These are phyloP conservation scores for Fusarium sp. DNA, from an alignment of 2,329 filamentous ascomycete species.

Conservation along the genomic window DNA sequence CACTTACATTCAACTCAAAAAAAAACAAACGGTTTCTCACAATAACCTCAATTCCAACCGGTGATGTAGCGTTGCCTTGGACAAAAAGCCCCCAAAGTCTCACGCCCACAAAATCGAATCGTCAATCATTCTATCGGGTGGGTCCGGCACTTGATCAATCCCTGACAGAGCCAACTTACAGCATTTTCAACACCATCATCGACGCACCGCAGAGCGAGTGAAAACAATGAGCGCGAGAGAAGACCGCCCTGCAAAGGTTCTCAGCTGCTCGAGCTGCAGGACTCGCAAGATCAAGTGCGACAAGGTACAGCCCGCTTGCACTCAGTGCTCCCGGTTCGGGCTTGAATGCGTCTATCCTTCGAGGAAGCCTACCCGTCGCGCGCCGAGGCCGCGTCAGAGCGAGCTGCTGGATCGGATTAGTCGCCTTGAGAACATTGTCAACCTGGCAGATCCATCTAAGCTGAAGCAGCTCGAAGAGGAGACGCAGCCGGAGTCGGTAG, in stretches of 20 bases:
- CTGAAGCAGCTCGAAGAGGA: slow-evolving; percentile 42
- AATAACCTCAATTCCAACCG: not conserved
- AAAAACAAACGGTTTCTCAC: not conserved
- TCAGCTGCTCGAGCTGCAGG: slow-evolving; percentile 71
- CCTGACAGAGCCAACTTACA: slow-evolving; percentile 18
- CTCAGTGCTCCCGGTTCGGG: slow-evolving; percentile 61
- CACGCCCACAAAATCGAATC: slow-evolving; percentile 28
- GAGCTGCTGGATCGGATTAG: slow-evolving; percentile 58
- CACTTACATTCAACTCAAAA: not conserved
- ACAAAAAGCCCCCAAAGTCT: slow-evolving; percentile 1
- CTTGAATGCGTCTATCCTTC: slow-evolving; percentile 61
- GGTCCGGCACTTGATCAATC: slow-evolving; percentile 20
- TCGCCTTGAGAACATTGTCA: slow-evolving; percentile 59
- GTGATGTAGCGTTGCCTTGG: not conserved
- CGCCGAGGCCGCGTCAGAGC: slow-evolving; percentile 54
- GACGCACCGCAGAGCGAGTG: not conserved
- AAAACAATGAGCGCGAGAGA: slow-evolving; percentile 33
- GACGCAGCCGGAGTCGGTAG: not conserved
- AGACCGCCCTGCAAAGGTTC: slow-evolving; percentile 47
- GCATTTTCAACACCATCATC: slow-evolving; percentile 9
- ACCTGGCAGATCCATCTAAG: slow-evolving; percentile 52
- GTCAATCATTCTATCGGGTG: slow-evolving; percentile 19
- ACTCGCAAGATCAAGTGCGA: slow-evolving; percentile 73
- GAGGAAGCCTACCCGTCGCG: slow-evolving; percentile 57
- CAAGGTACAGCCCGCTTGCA: slow-evolving; percentile 63